A percentile compares a stretch with the other conserved stretches of the same genome.
Conservation (phyloP, 768 basidiomycete species). For the Boletus subcaerulescens region DNA sequence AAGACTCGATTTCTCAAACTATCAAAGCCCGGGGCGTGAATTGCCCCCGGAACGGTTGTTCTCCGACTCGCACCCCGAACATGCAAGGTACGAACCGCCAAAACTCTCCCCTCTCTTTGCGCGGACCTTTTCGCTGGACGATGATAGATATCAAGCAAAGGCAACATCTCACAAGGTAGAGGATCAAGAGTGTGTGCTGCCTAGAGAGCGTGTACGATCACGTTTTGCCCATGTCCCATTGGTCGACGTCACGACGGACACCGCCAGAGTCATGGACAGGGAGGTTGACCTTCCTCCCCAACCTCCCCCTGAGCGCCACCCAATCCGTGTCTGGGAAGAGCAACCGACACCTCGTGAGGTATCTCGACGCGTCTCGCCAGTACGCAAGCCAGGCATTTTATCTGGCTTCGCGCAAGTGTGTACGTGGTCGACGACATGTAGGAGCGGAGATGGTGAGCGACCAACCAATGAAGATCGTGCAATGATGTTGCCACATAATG, state of each 20-base stretch:
- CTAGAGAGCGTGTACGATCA: slow-evolving; percentile 5
- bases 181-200: background rate
- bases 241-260: background rate
- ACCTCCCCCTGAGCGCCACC: slow-evolving; percentile 16
- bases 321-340: slow-evolving; percentile 30
- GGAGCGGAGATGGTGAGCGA: background rate
- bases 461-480: background rate
- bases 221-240: slow-evolving; percentile 3
- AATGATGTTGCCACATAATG: background rate
- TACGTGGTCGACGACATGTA: background rate
- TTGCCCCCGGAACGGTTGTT: slow-evolving; percentile 11
- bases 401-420: background rate
- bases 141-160: slow-evolving; percentile 5
- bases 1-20: slow-evolving; percentile 12
- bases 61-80: slow-evolving; percentile 11
- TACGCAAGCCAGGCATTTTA: background rate
- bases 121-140: background rate
- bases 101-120: slow-evolving; percentile 12
- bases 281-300: background rate
- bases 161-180: background rate
- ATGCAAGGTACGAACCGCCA: slow-evolving; percentile 5
- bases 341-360: slow-evolving; percentile 8
- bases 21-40: slow-evolving; percentile 14
- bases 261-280: background rate
- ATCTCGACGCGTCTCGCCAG: slow-evolving; percentile 14